Evolutionary conservation across 140 eudicot genomes (phyloP).

Genomic region (Bidens hawaiensis): DNA sequence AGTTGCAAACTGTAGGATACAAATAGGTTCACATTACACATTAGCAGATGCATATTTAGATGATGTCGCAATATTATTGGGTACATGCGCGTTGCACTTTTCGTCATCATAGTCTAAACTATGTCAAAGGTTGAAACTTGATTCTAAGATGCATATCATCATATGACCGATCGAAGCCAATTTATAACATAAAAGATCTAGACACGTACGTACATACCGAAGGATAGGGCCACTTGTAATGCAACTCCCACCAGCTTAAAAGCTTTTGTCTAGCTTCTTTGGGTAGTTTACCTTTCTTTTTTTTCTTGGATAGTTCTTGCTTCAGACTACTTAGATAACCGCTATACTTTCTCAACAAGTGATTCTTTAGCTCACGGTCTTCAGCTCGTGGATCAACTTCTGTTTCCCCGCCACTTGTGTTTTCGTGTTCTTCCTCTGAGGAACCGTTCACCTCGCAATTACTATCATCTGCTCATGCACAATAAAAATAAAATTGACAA

Average conservation of each 20-base stretch:
- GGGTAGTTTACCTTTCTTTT: constrained; percentile 96
- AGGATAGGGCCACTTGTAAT: constrained; percentile 99
- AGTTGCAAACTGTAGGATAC: not conserved
- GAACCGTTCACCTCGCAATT: constrained; percentile 84
- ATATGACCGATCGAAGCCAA: no score
- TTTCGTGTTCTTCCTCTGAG: constrained; percentile 86
- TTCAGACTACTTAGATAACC: constrained; percentile 90
- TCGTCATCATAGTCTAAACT: no score
- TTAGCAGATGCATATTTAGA: no score
- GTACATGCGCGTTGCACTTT: no score
- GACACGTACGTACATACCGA: constrained; percentile 61
- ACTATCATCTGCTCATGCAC: constrained; percentile 50
- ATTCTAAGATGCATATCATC: no score
- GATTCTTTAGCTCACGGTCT: constrained; percentile 91
- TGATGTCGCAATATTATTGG: no score
- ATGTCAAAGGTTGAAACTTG: no score
- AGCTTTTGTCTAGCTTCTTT: constrained; percentile 95
- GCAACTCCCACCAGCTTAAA: constrained; percentile 93
- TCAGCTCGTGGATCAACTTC: constrained; percentile 91
- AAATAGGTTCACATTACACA: no score
- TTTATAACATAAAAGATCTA: no score
- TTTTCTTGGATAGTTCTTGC: constrained; percentile 96
- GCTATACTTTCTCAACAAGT: constrained; percentile 79
- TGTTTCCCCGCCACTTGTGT: constrained; percentile 66
- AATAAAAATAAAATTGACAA: no score